A percentile compares a stretch with the other conserved stretches of the same genome.
These are phyloP conservation scores for Annulohypoxylon maeteangense DNA, from an alignment of 495 filamentous ascomycete species.

Conservation along the genomic window DNA sequence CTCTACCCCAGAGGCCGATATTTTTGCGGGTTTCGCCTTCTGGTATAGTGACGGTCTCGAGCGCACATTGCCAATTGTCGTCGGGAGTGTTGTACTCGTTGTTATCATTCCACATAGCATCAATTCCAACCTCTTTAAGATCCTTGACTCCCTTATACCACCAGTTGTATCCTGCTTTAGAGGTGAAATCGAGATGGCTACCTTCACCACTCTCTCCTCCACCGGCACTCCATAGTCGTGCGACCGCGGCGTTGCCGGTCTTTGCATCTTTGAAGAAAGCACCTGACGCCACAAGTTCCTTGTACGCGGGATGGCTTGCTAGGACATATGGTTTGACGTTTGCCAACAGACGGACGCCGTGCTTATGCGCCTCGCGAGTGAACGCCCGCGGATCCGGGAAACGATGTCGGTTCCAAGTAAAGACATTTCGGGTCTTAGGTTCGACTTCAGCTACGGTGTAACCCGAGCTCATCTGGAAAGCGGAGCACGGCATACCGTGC, in stretches of 20 bases:
- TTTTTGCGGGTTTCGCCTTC: conserved; percentile 48
- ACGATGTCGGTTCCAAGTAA: conserved; percentile 74
- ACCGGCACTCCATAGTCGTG: conserved; percentile 74
- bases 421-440: conserved; percentile 75
- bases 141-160: conserved; percentile 73
- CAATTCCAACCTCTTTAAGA: conserved; percentile 69
- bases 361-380: conserved; percentile 66
- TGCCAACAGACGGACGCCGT: conserved; percentile 71
- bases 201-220: conserved; percentile 74
- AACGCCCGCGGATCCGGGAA: conserved; percentile 73
- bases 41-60: conserved; percentile 55
- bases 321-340: conserved; percentile 79
- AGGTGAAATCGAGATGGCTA: conserved; percentile 76
- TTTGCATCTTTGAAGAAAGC: conserved; percentile 71
- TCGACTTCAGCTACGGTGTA: conserved; percentile 73
- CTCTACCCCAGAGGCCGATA: conserved; percentile 72
- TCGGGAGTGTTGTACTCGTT: conserved; percentile 75
- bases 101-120: conserved; percentile 82
- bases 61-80: conserved; percentile 70
- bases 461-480: conserved; percentile 76
- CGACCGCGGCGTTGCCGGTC: conserved; percentile 60
- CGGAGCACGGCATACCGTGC: conserved; percentile 75
- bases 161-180: conserved; percentile 70
- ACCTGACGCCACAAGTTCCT: conserved; percentile 61
- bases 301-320: conserved; percentile 70